Evolutionary conservation across 1,284 basidiomycete species (phyloP).

Genomic region (Ganoderma sinense): DNA sequence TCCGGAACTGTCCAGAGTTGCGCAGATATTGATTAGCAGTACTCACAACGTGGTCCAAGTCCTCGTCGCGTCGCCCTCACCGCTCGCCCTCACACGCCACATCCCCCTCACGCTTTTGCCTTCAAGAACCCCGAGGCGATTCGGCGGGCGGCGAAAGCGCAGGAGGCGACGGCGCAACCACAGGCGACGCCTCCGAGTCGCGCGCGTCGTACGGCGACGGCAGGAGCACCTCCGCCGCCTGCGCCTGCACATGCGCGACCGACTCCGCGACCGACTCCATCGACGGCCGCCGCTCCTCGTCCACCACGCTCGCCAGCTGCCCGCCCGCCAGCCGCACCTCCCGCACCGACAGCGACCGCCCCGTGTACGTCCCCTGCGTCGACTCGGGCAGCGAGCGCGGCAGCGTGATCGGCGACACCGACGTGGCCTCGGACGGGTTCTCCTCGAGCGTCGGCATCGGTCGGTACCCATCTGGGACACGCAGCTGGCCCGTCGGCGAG

Average conservation of each 20-base stretch:
- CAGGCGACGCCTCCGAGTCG: neutral
- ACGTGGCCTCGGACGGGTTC: conserved; percentile 10
- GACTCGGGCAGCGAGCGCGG: conserved; percentile 12
- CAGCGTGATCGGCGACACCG: conserved; percentile 6
- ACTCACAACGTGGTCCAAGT: neutral
- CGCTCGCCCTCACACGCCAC: no score
- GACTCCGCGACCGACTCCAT: neutral
- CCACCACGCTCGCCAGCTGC: neutral
- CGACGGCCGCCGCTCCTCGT: conserved; percentile 1
- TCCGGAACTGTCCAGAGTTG: neutral
- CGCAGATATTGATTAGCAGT: neutral
- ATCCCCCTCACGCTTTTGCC: neutral
- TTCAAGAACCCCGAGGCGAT: neutral
- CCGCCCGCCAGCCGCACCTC: neutral
- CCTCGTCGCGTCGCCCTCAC: neutral
- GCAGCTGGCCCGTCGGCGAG: conserved; percentile 25
- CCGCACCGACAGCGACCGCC: neutral
- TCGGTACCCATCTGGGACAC: conserved; percentile 26
- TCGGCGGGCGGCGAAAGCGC: neutral
- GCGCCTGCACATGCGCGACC: neutral
- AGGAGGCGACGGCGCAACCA: neutral
- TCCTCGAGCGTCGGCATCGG: conserved; percentile 29
- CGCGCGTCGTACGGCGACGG: neutral
- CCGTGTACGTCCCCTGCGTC: neutral
- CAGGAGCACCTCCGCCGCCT: neutral